These are phyloP conservation scores for Hypoxylon fuscum DNA, from an alignment of 495 filamentous ascomycete genomes.

Conservation along the genomic window DNA sequence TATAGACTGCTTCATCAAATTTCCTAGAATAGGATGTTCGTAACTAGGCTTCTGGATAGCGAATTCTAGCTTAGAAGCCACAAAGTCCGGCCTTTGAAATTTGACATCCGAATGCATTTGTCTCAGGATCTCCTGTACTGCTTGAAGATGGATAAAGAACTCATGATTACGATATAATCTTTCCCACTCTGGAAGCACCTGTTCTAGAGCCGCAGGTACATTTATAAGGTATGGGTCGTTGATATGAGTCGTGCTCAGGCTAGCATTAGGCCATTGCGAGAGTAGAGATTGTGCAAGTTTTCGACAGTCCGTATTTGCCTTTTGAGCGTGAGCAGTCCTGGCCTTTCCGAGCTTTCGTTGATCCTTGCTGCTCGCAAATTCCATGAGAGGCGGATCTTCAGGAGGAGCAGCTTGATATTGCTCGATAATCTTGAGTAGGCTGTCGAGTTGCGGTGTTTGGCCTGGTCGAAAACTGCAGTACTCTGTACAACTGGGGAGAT, in stretches of 20 bases:
- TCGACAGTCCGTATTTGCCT: conserved; percentile 39
- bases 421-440: conserved; percentile 37
- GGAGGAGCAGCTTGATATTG: conserved; percentile 30
- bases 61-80: conserved; percentile 11
- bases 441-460: conserved; percentile 43
- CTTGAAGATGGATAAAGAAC: conserved; percentile 53
- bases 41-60: conserved; percentile 12
- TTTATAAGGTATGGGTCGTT: conserved; percentile 42
- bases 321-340: conserved; percentile 32
- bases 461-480: conserved; percentile 45
- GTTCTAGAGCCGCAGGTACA: conserved; percentile 46
- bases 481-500: conserved; percentile 33
- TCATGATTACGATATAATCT: conserved; percentile 56
- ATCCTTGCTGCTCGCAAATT: conserved; percentile 36
- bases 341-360: conserved; percentile 35
- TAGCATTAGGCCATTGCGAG: conserved; percentile 46
- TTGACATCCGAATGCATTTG: conserved; percentile 16
- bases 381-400: conserved; percentile 25
- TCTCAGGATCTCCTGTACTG: conserved; percentile 53
- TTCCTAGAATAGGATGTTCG: conserved; percentile 7
- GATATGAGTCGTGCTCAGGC: conserved; percentile 11
- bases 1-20: conserved; percentile 18
- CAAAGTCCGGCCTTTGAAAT: conserved; percentile 16
- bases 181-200: conserved; percentile 57
- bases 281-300: conserved; percentile 43